Base-by-base conservation (phyloP, 768 basidiomycete species). In the Mrakia gelida region DNA sequence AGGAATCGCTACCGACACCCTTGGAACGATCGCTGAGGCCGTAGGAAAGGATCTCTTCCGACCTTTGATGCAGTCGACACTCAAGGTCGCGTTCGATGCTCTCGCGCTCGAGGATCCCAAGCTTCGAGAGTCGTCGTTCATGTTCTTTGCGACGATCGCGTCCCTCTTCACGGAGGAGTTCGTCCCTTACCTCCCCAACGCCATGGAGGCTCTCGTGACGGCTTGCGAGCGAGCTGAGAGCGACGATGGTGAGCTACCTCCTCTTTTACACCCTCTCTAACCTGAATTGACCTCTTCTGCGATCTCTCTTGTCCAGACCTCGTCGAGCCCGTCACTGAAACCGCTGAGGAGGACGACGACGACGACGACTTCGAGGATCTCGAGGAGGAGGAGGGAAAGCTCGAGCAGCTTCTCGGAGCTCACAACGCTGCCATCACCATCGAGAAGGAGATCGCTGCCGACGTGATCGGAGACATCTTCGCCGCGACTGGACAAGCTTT, bases 91-190 rank as follows among this genome's bases (percentile, higher is more conserved):
- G 3, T 95, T 98, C 88, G 89, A 92, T 80, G 95, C 93, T 65
- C 89, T 95, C 76, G 89, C 91, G 79, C 89, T 94, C 85, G 92
- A 92, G 75, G 84, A 85, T 80, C 90, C 93, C 5, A 88, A 95
- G 79, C 87, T 98, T 79, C 88, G 92, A 81, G 97, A 99, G 84
- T 97, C 94, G 85, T 92, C 91, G 82, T 98, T 97, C 90, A 86
- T 99, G 80, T 98, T 97, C 90, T 98, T 98, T 82, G 94, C 95
- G 75, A 94, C 96, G 80, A 95, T 99, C 92, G 92, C 95, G n/a
- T 89, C 92, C 65, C 94, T 99, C n/a, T 99, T 97, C 82, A 92
- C 90, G 68, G 93, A 93, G 77, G 95, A 98, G 82, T 98, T 98
- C 81, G 91, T 93, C 1, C 88, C 88, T 2, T 98, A 94, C 85